These are phyloP conservation scores for Boletus insuetus DNA, from an alignment of 768 basidiomycete genomes.

Conservation along the genomic window DNA sequence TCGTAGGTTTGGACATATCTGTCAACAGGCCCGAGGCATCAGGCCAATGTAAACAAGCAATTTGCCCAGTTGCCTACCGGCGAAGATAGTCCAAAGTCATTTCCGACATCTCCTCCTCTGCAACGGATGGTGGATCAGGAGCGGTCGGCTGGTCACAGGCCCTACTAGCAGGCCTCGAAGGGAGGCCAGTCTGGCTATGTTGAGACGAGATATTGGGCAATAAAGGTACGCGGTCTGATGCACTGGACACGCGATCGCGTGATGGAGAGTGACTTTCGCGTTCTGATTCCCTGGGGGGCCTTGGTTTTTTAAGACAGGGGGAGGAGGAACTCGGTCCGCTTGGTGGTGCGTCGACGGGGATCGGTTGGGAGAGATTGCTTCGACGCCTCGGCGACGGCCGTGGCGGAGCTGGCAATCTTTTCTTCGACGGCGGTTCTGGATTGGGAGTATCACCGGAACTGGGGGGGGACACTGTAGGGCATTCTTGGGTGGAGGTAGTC, in stretches of 20 bases:
- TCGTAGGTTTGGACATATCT: slow-evolving; percentile 34
- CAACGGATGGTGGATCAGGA: not conserved
- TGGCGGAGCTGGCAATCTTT: slow-evolving; percentile 22
- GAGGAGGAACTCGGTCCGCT: not conserved
- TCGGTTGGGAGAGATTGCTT: slow-evolving; percentile 1
- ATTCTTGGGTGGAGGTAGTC: not conserved
- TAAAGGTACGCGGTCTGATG: not conserved
- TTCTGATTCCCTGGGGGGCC: not conserved
- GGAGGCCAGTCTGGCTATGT: not conserved
- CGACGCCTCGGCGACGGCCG: slow-evolving; percentile 9
- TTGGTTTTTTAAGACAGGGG: not conserved
- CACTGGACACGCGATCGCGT: not conserved
- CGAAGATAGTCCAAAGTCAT: slow-evolving; percentile 31
- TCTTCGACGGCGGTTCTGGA: slow-evolving; percentile 1
- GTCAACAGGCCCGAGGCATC: slow-evolving; percentile 3
- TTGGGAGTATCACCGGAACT: not conserved
- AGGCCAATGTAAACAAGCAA: not conserved
- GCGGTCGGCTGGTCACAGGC: not conserved
- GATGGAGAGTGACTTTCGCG: not conserved
- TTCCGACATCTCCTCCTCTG: slow-evolving; percentile 26
- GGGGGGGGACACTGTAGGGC: not conserved
- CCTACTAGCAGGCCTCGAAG: not conserved
- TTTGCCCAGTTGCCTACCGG: slow-evolving; percentile 19
- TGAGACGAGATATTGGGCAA: not conserved
- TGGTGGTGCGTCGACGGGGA: not conserved